A percentile compares a stretch with the other conserved stretches of the same genome.
Evolutionary conservation across 2,329 filamentous ascomycete genomes (phyloP).

Genomic region (Paecilomyces fulvus): DNA sequence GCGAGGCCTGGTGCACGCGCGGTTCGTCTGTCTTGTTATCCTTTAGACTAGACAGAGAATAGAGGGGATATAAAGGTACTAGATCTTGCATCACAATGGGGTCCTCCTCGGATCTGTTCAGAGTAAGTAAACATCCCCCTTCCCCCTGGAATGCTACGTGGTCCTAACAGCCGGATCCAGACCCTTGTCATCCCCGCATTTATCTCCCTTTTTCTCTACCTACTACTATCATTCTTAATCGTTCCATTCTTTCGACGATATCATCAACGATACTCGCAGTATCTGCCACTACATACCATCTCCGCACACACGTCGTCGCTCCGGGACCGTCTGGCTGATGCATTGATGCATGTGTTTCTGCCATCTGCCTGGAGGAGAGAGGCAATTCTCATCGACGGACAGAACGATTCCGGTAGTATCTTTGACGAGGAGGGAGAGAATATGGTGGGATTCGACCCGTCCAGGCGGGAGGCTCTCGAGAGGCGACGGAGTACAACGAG

Average conservation of each 20-base stretch:
- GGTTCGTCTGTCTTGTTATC: not conserved
- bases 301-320: constrained; percentile 47
- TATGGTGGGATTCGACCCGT: constrained; percentile 44
- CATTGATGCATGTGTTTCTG: constrained; percentile 36
- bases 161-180: constrained; percentile 33
- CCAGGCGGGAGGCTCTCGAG: constrained; percentile 36
- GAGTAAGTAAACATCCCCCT: not conserved
- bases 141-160: constrained; percentile 9
- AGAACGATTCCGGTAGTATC: constrained; percentile 49
- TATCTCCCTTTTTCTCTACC: constrained; percentile 61
- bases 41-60: not conserved
- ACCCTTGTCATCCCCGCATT: constrained; percentile 62
- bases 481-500: constrained; percentile 34
- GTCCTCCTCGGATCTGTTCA: not conserved
- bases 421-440: constrained; percentile 60
- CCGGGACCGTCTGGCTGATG: constrained; percentile 37
- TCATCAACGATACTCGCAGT: constrained; percentile 62
- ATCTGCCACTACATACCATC: constrained; percentile 57
- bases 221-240: constrained; percentile 56
- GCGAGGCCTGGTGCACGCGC: not conserved
- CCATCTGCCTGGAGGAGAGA: constrained; percentile 42
- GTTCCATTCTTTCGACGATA: constrained; percentile 63
- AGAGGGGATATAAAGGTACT: not conserved
- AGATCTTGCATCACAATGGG: not conserved
- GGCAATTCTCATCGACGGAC: constrained; percentile 18